phyloP scores from a whole-genome alignment of 2,329 filamentous ascomycete genomes.

The Colletotrichum sp. region DNA sequence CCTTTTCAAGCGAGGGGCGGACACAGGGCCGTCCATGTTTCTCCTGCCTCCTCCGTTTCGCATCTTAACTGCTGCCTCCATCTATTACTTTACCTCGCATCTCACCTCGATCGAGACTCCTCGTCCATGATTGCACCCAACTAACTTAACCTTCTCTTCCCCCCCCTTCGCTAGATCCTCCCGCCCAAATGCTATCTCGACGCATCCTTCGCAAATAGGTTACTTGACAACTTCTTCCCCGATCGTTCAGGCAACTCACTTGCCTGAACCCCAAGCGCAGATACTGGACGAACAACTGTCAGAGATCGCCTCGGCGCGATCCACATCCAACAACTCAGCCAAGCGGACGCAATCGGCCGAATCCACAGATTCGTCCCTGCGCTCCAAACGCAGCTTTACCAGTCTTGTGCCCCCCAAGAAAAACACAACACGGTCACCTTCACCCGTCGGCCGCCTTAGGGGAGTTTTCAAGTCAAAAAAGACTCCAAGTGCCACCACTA shows the following conservation, averaged over 20 bases:
- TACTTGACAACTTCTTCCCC: constrained; percentile 74
- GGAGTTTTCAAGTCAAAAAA: constrained; percentile 71
- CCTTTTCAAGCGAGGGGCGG: neutral
- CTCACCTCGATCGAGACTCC: neutral
- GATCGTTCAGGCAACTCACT: constrained; percentile 63
- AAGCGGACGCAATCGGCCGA: constrained; percentile 36
- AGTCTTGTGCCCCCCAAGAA: constrained; percentile 46
- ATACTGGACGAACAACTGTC: constrained; percentile 35
- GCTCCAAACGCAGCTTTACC: constrained; percentile 37
- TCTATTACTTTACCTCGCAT: neutral
- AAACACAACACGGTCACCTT: constrained; percentile 64
- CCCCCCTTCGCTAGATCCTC: constrained; percentile 6
- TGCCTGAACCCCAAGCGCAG: constrained; percentile 51
- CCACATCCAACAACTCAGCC: constrained; percentile 41
- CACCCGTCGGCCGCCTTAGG: constrained; percentile 74
- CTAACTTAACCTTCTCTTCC: constrained; percentile 14
- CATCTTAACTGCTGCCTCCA: neutral
- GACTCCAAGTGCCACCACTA: constrained; percentile 47
- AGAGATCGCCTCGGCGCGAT: constrained; percentile 32
- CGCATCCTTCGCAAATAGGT: constrained; percentile 69
- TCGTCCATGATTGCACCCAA: neutral
- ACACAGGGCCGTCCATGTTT: constrained; percentile 4
- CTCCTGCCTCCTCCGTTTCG: constrained; percentile 20
- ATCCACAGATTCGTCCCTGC: constrained; percentile 28
- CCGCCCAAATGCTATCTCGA: constrained; percentile 53